Evolutionary conservation across 192 early-diverging fungal species (phyloP).

Genomic region (Podila horticola): DNA sequence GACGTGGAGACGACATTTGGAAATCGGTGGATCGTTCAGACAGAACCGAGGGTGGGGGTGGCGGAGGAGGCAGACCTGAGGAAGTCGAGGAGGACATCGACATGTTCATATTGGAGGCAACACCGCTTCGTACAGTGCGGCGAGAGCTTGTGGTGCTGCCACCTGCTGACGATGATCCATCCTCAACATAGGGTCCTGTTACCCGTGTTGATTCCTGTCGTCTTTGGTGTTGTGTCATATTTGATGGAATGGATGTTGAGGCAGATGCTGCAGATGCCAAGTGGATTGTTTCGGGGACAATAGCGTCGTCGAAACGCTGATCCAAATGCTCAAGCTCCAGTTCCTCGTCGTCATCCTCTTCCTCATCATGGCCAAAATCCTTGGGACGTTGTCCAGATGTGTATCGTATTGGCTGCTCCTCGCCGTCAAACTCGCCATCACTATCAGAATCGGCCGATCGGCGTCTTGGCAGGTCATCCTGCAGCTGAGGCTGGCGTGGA

Average conservation of each 20-base stretch:
- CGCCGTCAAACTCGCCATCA: conserved; percentile 29
- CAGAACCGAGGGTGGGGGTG: conserved; percentile 36
- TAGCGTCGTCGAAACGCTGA: background rate
- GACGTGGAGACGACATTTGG: conserved; percentile 25
- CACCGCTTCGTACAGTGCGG: conserved; percentile 22
- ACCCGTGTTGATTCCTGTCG: background rate
- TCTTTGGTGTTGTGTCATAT: background rate
- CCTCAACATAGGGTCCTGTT: conserved; percentile 5
- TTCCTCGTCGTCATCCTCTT: conserved; percentile 25
- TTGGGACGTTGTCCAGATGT: background rate
- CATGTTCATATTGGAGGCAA: conserved; percentile 11
- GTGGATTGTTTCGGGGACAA: background rate
- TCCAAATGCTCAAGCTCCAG: conserved; percentile 2
- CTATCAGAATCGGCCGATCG: conserved; percentile 20
- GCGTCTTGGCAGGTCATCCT: conserved; percentile 1
- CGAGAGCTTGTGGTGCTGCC: conserved; percentile 18
- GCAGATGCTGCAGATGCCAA: background rate
- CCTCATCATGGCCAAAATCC: conserved; percentile 30
- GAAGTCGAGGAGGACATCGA: conserved; percentile 37
- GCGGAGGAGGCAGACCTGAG: conserved; percentile 14
- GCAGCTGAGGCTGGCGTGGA: conserved; percentile 43
- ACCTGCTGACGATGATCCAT: conserved; percentile 16
- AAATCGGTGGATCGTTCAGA: conserved; percentile 45
- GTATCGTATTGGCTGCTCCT: conserved; percentile 1
- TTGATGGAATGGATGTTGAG: background rate